Base-by-base conservation (phyloP, 2,329 filamentous ascomycete species). In the Paecilomyces sp. region DNA sequence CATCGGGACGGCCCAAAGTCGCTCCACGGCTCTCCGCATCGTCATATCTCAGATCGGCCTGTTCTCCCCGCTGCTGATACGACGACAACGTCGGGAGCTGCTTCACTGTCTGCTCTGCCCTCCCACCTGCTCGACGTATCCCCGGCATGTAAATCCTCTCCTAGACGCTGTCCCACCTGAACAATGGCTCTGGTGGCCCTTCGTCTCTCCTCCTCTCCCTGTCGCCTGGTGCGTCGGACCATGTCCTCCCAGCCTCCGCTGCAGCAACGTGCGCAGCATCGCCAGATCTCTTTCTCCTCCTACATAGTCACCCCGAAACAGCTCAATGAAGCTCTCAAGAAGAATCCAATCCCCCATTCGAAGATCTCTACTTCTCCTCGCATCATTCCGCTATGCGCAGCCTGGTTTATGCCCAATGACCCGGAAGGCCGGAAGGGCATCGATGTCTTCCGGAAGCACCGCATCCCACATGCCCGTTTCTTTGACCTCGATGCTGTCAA, bases 341-440 rank as follows among this genome's bases (percentile, higher is more conserved):
- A 88, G 77, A 95, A 93, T 74, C 41, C 41, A 47, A 47, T 3
- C n/a, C 84, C 91, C 3, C 84, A 88, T 12, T 89, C 88, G 57
- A 86, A 88, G 63, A 89, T 93, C 68, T 91, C 90, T 61, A 89
- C 90, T 52, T 86, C 91, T 12, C 89, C 93, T 1, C 87, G 90
- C 65, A 88, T 95, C 52, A 87, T 99, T 58, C 90, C 94, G 2
- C 83, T 99, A 51, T 97, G 92, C 76, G 94, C 92, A 54, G 85
- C 91, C 25, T 99, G 94, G 94, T 99, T 97, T 72, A 85, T 99
- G 63, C 94, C 94, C 63, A 97, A 96, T 74, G 93, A 96, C 65
- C 80, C 83, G 1, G 71, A 83, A 66, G 85, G 85, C 58, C 88
- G 92, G 62, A 90, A 85, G 56, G 94, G 94, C 58, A 85, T 89